Conservation (phyloP, 2,329 filamentous ascomycete species). For the Coniella vitis region DNA sequence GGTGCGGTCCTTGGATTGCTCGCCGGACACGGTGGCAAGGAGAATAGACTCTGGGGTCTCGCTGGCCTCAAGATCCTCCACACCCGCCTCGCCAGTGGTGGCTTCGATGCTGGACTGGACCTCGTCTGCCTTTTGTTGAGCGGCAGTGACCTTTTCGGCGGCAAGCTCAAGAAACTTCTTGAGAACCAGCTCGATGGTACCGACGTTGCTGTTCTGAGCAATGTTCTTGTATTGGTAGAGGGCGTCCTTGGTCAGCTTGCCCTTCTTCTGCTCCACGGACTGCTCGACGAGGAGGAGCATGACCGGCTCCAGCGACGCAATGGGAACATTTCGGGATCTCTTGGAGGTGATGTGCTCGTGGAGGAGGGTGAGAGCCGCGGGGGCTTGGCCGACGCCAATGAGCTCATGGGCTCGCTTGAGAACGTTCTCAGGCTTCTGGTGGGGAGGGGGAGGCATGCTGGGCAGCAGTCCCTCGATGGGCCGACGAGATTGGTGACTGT, state of each 20-base stretch:
- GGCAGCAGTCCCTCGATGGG: constrained; percentile 12
- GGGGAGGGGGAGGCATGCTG: constrained; percentile 77
- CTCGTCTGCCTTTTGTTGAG: constrained; percentile 92
- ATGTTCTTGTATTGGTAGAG: constrained; percentile 99
- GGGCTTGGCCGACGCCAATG: constrained; percentile 91
- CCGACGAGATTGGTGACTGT: neutral
- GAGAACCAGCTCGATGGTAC: constrained; percentile 93
- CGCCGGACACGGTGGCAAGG: constrained; percentile 92
- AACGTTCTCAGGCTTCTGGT: constrained; percentile 98
- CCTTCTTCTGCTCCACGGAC: constrained; percentile 94
- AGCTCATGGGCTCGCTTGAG: constrained; percentile 97
- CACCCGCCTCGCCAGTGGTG: constrained; percentile 60
- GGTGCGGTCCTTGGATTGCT: constrained; percentile 94
- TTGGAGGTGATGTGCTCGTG: constrained; percentile 99
- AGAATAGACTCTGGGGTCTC: constrained; percentile 98
- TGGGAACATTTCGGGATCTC: constrained; percentile 93
- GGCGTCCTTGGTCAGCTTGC: constrained; percentile 96
- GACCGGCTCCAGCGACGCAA: constrained; percentile 91
- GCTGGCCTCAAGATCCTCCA: constrained; percentile 93
- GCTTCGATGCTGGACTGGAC: constrained; percentile 83
- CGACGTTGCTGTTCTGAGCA: constrained; percentile 96
- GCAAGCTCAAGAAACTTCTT: constrained; percentile 98
- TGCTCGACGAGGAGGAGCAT: constrained; percentile 97
- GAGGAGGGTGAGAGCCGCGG: constrained; percentile 86
- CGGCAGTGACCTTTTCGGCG: constrained; percentile 90